Evolutionary conservation across 345 rosid genomes (phyloP).

Genomic region (Adansonia digitata): DNA sequence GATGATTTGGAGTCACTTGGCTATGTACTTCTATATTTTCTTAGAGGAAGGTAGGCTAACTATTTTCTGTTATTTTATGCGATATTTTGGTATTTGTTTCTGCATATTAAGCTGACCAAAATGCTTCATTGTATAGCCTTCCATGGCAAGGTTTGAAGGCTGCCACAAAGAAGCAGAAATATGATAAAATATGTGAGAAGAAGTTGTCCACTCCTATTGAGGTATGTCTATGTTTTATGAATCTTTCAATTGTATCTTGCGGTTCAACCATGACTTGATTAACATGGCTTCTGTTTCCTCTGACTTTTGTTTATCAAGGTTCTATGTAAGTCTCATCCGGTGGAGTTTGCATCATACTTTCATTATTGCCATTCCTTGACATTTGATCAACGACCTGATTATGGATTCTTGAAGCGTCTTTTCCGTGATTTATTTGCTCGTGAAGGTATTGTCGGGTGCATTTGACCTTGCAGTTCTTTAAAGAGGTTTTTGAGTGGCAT

Average conservation of each 20-base stretch:
- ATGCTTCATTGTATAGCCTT: conserved; percentile 41
- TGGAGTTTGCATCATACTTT: conserved; percentile 75
- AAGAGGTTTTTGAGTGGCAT: neutral
- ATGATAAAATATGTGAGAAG: conserved; percentile 84
- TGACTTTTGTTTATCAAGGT: conserved; percentile 34
- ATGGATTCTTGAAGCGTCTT: conserved; percentile 74
- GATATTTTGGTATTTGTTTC: neutral
- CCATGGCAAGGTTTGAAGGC: conserved; percentile 96
- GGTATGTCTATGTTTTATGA: conserved; percentile 27
- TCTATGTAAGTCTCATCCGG: conserved; percentile 63
- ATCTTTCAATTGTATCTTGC: neutral
- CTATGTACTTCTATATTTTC: conserved; percentile 64
- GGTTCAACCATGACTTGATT: neutral
- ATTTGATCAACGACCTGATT: conserved; percentile 82
- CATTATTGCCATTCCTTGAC: conserved; percentile 78
- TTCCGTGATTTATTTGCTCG: conserved; percentile 69
- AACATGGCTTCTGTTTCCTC: neutral
- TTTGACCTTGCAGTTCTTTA: neutral
- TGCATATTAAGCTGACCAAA: neutral
- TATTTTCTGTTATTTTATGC: neutral
- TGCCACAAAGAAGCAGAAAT: conserved; percentile 80
- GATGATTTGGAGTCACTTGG: conserved; percentile 78
- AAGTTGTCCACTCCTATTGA: conserved; percentile 88
- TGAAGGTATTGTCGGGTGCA: conserved; percentile 44
- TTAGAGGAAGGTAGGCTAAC: conserved; percentile 75